Evolutionary conservation across 1,139 yeast species (phyloP).

Genomic region (Diutina neorugosa): DNA sequence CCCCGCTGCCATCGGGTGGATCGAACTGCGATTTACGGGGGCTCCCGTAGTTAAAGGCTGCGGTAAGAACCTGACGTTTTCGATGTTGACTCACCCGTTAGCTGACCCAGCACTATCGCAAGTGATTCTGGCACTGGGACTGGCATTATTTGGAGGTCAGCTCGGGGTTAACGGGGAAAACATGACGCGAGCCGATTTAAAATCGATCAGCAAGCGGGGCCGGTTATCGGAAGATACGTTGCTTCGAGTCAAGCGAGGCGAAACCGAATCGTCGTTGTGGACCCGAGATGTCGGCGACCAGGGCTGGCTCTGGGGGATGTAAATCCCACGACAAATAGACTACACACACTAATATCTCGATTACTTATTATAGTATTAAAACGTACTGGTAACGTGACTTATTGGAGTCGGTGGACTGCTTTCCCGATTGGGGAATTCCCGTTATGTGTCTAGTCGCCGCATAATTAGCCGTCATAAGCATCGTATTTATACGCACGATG

Average conservation of each 20-base stretch:
- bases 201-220: not conserved
- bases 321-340: not conserved
- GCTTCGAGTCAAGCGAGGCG: not conserved
- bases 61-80: not conserved
- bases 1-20: constrained; percentile 21
- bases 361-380: no score
- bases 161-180: constrained; percentile 1
- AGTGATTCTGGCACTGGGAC: not conserved
- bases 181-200: not conserved
- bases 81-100: not conserved
- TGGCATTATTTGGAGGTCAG: constrained; percentile 1
- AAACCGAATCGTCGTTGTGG: not conserved
- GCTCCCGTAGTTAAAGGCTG: not conserved
- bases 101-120: not conserved
- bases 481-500: no score
- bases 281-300: not conserved
- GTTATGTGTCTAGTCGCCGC: no score
- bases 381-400: no score
- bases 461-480: no score
- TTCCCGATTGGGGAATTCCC: no score
- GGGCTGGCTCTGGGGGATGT: constrained; percentile 1
- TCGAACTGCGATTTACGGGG: constrained; percentile 9
- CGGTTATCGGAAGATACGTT: not conserved
- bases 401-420: no score
- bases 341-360: no score